phyloP scores from a whole-genome alignment of 1,139 yeast species.

The Tardiomyces blankii region DNA sequence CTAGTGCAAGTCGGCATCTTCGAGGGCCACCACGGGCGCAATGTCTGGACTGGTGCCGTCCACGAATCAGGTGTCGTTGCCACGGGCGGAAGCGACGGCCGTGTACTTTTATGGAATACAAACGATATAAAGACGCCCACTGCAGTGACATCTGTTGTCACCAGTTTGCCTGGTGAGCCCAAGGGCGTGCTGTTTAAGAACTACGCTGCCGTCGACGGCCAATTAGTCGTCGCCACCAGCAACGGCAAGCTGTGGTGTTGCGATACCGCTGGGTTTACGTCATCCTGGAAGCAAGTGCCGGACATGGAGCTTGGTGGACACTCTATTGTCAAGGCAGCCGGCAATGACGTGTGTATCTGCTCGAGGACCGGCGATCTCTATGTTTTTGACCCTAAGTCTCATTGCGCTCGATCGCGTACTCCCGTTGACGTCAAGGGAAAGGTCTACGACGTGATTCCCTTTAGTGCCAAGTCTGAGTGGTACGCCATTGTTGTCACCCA shows the following conservation, averaged over 20 bases:
- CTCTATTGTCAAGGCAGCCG: background rate
- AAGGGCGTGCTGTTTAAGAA: constrained; percentile 55
- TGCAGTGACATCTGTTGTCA: constrained; percentile 21
- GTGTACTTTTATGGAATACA: constrained; percentile 49
- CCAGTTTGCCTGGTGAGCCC: constrained; percentile 21
- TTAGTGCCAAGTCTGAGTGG: background rate
- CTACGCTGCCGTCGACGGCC: constrained; percentile 34
- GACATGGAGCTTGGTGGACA: background rate
- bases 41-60: constrained; percentile 52
- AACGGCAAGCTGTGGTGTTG: constrained; percentile 31
- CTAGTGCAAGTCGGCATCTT: constrained; percentile 36
- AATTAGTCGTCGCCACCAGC: constrained; percentile 49
- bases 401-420: background rate
- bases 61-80: constrained; percentile 6
- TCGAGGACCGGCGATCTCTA: constrained; percentile 2
- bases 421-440: constrained; percentile 3
- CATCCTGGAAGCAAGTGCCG: background rate
- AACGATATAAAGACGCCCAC: constrained; percentile 17
- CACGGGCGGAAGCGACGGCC: constrained; percentile 88
- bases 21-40: constrained; percentile 74
- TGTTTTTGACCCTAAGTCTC: constrained; percentile 1
- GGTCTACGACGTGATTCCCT: background rate
- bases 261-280: background rate
- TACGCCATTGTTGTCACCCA: background rate
- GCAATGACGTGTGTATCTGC: background rate